Evolutionary conservation across 371 early-diverging fungal species (phyloP).

Genomic region (Choanephora cucurbitarum): DNA sequence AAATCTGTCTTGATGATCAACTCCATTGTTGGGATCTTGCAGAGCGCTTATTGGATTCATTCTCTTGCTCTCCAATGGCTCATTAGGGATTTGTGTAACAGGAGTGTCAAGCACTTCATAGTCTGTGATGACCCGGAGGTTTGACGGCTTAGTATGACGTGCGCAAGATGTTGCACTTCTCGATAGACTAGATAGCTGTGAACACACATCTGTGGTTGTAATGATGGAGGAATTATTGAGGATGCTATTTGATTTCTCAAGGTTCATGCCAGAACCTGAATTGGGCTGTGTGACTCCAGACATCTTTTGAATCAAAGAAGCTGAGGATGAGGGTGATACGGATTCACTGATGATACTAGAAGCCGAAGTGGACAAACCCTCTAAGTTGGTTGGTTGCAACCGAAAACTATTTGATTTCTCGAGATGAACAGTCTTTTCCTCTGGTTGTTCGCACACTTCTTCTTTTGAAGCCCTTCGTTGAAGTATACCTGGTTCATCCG

Average conservation of each 20-base stretch:
- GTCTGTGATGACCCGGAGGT: no score
- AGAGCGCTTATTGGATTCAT: background rate
- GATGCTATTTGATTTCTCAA: no score
- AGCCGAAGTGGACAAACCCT: background rate
- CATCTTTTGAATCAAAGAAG: no score
- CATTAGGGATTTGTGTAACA: background rate
- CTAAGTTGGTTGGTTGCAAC: slow-evolving; percentile 12
- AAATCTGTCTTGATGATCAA: background rate
- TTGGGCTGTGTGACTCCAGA: no score
- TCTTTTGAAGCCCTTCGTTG: slow-evolving; percentile 14
- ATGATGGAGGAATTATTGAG: no score
- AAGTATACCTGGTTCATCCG: slow-evolving; percentile 13
- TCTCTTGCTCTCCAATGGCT: background rate
- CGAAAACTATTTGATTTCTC: background rate
- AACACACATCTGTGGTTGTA: no score
- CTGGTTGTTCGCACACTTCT: background rate
- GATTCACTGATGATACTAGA: background rate
- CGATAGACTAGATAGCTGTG: no score
- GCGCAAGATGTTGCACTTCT: no score
- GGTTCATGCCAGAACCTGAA: no score
- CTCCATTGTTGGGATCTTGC: slow-evolving; percentile 1
- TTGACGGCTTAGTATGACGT: no score
- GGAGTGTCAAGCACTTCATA: background rate
- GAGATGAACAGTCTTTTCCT: no score
- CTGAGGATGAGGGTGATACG: no score